Base-by-base conservation (phyloP, 1,139 yeast genomes). In the Geotrichum australiense region DNA sequence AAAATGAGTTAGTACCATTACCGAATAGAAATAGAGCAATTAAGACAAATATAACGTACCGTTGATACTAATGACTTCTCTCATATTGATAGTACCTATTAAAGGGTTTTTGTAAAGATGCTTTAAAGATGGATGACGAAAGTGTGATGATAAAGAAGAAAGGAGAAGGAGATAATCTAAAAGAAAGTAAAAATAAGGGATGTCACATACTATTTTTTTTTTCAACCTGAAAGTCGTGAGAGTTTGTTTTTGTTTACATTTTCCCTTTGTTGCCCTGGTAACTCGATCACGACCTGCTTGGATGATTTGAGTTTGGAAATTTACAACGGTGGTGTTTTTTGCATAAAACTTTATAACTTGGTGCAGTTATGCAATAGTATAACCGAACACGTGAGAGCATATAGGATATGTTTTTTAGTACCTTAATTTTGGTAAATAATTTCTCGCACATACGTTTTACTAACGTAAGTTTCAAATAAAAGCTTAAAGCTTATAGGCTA, bases 21-120 rank as follows among this genome's bases (percentile, higher is more conserved):
- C 7, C 14, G 14, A n/a, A 26, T 7, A 26, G 31, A 35, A 30
- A 38, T 29, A 42, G 39, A 44, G 29, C 32, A 24, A 15, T n/a
- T 28, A 3, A 27, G 18, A 35, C 29, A 26, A 23, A 28, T 22
- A 25, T 24, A 21, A 71, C 85, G 55, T 74, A 80, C 86, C 89
- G 66, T 85, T 85, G 61, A 85, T 76, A 73, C 94, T 84, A 63
- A 85, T 84, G 56, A 85, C 94, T 78, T 85, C 94, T 78, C 94
- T 82, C 94, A 84, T 84, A 24, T 43, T 46, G 22, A 16, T 23
- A n/a, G 32, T 25, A 25, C 27, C 12, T 30, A 22, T 26, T 12
- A 22, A 11, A 36, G 16, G 21, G 25, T 22, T 14, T n/a, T n/a
- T n/a, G n/a, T n/a, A n/a, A n/a, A n/a, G n/a, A n/a, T n/a, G 14